phyloP scores from a whole-genome alignment of 2,329 filamentous ascomycete species.

The Teratosphaeria nubilosa region DNA sequence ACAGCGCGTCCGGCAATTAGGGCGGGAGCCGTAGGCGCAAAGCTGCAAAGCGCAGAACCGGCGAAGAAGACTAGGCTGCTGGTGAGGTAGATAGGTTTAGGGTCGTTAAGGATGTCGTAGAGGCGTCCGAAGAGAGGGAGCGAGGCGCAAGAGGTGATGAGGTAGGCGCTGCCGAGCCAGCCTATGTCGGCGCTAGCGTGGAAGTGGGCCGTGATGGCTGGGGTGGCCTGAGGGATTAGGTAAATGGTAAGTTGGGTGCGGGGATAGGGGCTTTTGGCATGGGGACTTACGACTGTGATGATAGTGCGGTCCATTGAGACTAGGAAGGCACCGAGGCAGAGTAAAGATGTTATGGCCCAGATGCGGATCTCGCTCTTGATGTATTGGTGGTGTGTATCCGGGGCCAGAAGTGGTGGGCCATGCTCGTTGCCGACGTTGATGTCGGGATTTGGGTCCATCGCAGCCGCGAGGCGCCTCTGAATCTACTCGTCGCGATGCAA shows the following conservation, averaged over 20 bases:
- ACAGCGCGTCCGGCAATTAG: constrained; percentile 10
- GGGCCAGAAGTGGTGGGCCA: neutral
- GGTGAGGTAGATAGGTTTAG: constrained; percentile 19
- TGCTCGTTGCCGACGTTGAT: neutral
- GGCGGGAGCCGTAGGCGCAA: constrained; percentile 8
- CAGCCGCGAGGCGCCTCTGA: neutral
- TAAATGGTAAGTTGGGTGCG: constrained; percentile 14
- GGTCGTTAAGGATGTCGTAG: neutral
- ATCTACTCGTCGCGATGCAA: neutral
- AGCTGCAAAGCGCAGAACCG: constrained; percentile 19
- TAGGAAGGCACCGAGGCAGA: neutral
- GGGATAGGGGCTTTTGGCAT: neutral
- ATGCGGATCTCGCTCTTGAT: neutral
- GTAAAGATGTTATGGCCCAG: neutral
- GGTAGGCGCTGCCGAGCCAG: constrained; percentile 28
- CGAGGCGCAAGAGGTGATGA: constrained; percentile 6
- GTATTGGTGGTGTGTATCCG: neutral
- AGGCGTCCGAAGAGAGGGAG: constrained; percentile 6
- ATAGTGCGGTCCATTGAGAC: constrained; percentile 1
- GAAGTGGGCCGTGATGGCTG: constrained; percentile 37
- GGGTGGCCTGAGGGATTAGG: constrained; percentile 24
- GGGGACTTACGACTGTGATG: neutral
- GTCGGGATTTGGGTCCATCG: neutral
- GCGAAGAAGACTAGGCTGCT: constrained; percentile 17
- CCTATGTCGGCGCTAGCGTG: constrained; percentile 34